phyloP scores from a whole-genome alignment of 75 land plant species.

The Larix kaempferi region DNA sequence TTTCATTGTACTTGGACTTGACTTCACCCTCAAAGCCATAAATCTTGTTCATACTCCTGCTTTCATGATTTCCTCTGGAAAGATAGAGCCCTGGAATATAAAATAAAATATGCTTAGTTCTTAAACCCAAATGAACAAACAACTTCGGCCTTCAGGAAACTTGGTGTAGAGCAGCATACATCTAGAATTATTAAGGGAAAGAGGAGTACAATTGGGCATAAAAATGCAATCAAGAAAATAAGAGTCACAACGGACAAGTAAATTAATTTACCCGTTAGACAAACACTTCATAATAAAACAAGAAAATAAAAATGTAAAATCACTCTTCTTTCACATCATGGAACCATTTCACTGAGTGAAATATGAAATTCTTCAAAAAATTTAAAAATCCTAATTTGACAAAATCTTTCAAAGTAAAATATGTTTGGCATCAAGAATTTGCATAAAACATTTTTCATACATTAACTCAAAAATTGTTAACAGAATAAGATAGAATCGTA shows the following conservation, averaged over 20 bases:
- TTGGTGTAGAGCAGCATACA: not conserved
- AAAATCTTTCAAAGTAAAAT: too few species aligned
- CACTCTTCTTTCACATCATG: not conserved
- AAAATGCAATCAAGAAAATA: not conserved
- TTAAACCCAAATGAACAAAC: not conserved
- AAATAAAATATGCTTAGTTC: not conserved
- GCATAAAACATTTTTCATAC: too few species aligned
- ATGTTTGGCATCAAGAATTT: too few species aligned
- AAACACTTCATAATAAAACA: not conserved
- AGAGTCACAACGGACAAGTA: not conserved
- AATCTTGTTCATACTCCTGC: constrained; percentile 98
- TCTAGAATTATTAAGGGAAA: not conserved
- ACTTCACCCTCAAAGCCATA: constrained; percentile 99
- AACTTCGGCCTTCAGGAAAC: not conserved
- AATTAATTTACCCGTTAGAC: not conserved
- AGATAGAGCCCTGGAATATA: constrained; percentile 72
- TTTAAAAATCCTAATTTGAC: too few species aligned
- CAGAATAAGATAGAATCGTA: too few species aligned
- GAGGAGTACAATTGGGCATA: not conserved
- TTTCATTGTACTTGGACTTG: constrained; percentile 74
- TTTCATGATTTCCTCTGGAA: constrained; percentile 96
- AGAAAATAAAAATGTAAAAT: not conserved
- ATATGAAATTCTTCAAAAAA: not conserved
- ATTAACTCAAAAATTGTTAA: too few species aligned
- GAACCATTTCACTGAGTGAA: not conserved